Conservation (phyloP, 768 basidiomycete genomes). For the Naematelia encephala region DNA sequence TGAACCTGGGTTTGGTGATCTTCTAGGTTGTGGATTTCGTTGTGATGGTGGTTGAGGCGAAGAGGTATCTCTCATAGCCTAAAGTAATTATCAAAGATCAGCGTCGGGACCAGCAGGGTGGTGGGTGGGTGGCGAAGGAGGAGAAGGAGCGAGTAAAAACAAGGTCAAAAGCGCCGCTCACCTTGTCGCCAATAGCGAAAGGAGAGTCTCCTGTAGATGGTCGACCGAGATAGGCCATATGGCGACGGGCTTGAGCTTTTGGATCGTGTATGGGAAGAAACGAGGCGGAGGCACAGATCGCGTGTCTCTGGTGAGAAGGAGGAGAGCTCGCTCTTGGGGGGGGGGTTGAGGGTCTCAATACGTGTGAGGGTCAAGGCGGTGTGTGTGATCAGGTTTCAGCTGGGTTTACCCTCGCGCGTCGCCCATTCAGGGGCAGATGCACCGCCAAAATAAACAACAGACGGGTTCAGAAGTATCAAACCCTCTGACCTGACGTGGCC, state of each 20-base stretch:
- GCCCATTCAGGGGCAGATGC: too few species aligned
- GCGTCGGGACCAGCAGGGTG: too few species aligned
- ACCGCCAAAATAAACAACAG: too few species aligned
- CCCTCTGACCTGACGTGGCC: too few species aligned
- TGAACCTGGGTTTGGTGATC: slow-evolving; percentile 7
- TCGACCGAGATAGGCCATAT: slow-evolving; percentile 24
- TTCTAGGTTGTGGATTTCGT: slow-evolving; percentile 36
- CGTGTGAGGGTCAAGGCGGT: too few species aligned
- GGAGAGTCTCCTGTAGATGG: slow-evolving; percentile 37
- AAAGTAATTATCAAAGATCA: neutral
- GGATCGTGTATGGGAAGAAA: neutral
- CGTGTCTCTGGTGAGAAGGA: neutral
- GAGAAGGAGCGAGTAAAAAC: neutral
- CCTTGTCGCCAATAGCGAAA: slow-evolving; percentile 38
- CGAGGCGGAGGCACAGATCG: neutral
- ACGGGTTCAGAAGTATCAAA: too few species aligned
- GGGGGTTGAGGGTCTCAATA: neutral
- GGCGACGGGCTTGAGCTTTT: neutral
- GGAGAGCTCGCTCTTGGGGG: neutral
- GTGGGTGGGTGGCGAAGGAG: too few species aligned
- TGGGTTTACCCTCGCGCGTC: neutral
- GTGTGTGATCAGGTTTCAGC: neutral
- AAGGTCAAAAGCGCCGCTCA: neutral
- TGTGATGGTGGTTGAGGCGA: slow-evolving; percentile 41
- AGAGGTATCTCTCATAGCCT: slow-evolving; percentile 42